phyloP scores from a whole-genome alignment of 1,139 yeast genomes.

The Hansenula anomala region DNA sequence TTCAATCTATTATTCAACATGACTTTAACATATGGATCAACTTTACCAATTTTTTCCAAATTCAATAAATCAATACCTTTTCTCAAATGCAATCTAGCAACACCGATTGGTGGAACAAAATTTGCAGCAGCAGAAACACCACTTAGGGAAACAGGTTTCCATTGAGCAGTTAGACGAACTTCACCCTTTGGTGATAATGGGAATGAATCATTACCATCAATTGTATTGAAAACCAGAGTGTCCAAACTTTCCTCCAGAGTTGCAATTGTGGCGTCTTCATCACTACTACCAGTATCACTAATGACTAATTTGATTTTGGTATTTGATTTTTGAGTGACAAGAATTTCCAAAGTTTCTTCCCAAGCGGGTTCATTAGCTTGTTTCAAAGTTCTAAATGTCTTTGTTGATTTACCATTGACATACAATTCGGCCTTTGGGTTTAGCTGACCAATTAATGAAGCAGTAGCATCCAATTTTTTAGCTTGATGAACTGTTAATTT shows the following conservation, averaged over 20 bases:
- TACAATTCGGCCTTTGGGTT: constrained; percentile 69
- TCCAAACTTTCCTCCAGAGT: constrained; percentile 50
- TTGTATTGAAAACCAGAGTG: constrained; percentile 47
- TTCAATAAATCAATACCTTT: constrained; percentile 53
- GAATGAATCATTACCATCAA: constrained; percentile 45
- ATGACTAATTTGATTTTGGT: constrained; percentile 51
- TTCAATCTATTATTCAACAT: constrained; percentile 52
- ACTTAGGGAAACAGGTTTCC: constrained; percentile 68
- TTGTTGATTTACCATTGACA: constrained; percentile 49
- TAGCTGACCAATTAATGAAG: constrained; percentile 63
- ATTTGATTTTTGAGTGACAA: constrained; percentile 54
- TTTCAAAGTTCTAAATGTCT: constrained; percentile 55
- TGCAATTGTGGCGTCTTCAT: constrained; percentile 47
- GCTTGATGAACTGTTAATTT: constrained; percentile 71
- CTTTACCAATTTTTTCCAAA: constrained; percentile 59
- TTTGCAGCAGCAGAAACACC: constrained; percentile 42
- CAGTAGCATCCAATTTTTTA: constrained; percentile 58
- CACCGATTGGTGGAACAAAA: constrained; percentile 60
- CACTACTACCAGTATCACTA: constrained; percentile 44
- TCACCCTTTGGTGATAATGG: constrained; percentile 46
- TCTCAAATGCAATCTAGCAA: constrained; percentile 53
- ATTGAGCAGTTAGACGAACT: constrained; percentile 48
- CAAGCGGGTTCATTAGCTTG: constrained; percentile 69
- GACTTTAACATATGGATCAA: constrained; percentile 68
- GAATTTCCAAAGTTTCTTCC: constrained; percentile 57